These are phyloP conservation scores for Mrakia gelida DNA, from an alignment of 768 basidiomycete species.

Conservation along the genomic window DNA sequence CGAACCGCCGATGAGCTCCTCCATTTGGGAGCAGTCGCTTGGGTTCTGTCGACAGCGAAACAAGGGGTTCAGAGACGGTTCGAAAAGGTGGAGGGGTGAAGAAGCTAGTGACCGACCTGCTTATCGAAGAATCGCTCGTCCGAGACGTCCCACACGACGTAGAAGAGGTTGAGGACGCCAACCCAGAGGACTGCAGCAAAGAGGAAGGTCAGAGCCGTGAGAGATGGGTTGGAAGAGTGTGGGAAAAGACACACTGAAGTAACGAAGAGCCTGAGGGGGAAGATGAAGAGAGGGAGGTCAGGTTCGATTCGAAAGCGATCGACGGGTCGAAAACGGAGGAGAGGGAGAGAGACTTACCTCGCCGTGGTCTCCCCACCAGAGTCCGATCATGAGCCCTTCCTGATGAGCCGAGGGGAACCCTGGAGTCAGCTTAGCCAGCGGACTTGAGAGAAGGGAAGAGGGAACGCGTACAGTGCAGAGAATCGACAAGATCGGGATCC, in stretches of 20 bases:
- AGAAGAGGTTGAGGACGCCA: slow-evolving; percentile 51
- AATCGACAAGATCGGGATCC: slow-evolving; percentile 84
- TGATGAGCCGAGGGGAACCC: no score
- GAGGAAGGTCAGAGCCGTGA: no score
- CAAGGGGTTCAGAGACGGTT: neutral
- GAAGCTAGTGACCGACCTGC: neutral
- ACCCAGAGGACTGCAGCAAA: neutral
- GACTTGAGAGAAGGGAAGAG: no score
- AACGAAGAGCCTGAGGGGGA: slow-evolving; percentile 63
- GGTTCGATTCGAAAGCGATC: neutral
- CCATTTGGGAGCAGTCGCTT: slow-evolving; percentile 58
- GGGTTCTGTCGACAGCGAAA: neutral
- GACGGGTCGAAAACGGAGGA: neutral
- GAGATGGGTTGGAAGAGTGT: no score
- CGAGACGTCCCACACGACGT: slow-evolving; percentile 89
- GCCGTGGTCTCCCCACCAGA: slow-evolving; percentile 91
- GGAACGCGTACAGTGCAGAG: slow-evolving; percentile 52
- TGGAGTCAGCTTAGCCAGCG: no score
- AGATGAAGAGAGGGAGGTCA: neutral
- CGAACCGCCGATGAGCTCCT: slow-evolving; percentile 56
- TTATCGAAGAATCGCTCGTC: slow-evolving; percentile 67
- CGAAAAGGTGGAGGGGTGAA: neutral
- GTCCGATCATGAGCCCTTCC: slow-evolving; percentile 80
- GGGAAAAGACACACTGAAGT: slow-evolving; percentile 37
- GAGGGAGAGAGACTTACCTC: neutral